These are phyloP conservation scores for Pochonia chlamydosporia DNA, from an alignment of 2,329 filamentous ascomycete genomes.

Conservation along the genomic window DNA sequence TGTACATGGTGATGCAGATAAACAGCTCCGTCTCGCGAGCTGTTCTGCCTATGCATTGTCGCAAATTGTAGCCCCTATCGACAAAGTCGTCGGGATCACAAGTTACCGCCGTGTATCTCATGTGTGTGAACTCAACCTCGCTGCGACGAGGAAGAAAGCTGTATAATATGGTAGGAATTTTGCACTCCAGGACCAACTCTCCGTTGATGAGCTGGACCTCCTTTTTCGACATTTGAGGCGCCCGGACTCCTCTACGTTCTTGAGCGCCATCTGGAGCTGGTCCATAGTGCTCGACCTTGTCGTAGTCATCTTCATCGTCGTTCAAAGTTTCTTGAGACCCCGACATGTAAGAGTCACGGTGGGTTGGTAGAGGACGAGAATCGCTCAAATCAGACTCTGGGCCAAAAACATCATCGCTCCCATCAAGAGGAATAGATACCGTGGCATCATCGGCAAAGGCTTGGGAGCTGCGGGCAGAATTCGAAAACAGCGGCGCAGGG, in stretches of 20 bases:
- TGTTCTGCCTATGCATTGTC: slow-evolving; percentile 81
- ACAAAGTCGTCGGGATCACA: slow-evolving; percentile 95
- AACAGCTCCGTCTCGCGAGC: slow-evolving; percentile 89
- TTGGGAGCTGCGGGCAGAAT: slow-evolving; percentile 41
- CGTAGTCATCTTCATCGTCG: slow-evolving; percentile 31
- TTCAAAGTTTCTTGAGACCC: slow-evolving; percentile 51
- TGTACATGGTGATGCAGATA: slow-evolving; percentile 98
- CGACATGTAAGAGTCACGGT: slow-evolving; percentile 49
- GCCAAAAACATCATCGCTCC: slow-evolving; percentile 70
- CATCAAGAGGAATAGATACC: slow-evolving; percentile 63
- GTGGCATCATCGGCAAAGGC: slow-evolving; percentile 62
- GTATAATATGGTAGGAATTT: slow-evolving; percentile 97
- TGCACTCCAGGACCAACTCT: slow-evolving; percentile 95
- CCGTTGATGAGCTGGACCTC: slow-evolving; percentile 96
- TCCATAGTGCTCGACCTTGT: slow-evolving; percentile 76
- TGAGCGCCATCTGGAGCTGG: slow-evolving; percentile 84
- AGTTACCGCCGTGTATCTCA: slow-evolving; percentile 98
- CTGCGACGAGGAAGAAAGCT: slow-evolving; percentile 91
- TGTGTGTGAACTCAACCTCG: slow-evolving; percentile 95
- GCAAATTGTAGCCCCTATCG: slow-evolving; percentile 80
- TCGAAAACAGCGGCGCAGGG: slow-evolving; percentile 77
- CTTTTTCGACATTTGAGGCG: slow-evolving; percentile 84
- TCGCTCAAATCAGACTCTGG: slow-evolving; percentile 50
- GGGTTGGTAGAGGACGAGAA: slow-evolving; percentile 44
- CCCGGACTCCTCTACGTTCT: slow-evolving; percentile 77